Conservation (phyloP, 108 stramenopile genomes). For the Licmophora abbreviata region DNA sequence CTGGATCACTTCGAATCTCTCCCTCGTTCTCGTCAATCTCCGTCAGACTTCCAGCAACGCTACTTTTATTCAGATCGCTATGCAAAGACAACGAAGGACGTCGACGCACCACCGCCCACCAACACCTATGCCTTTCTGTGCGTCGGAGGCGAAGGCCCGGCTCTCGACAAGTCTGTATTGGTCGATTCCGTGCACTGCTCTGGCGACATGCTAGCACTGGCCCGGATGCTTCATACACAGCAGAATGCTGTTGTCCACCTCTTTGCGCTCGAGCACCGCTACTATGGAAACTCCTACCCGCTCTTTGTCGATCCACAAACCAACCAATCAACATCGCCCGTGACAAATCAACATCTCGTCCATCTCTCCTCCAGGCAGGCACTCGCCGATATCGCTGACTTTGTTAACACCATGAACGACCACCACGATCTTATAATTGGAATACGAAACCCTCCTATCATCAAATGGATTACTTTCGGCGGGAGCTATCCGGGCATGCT, state of each 20-base stretch:
- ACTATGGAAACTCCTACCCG: conserved; percentile 80
- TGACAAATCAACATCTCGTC: conserved; percentile 33
- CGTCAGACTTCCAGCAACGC: conserved; percentile 47
- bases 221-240: conserved; percentile 21
- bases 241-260: conserved; percentile 34
- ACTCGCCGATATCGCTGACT: conserved; percentile 69
- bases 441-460: not conserved
- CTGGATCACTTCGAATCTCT: conserved; percentile 76
- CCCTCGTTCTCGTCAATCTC: too few species aligned
- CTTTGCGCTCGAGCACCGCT: conserved; percentile 86
- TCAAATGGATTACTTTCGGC: conserved; percentile 78
- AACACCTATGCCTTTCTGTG: conserved; percentile 49
- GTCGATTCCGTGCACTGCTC: conserved; percentile 80
- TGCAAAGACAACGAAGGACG: not conserved
- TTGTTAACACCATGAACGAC: conserved; percentile 28
- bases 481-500: conserved; percentile 87
- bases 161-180: conserved; percentile 54
- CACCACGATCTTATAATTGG: not conserved
- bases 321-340: conserved; percentile 10
- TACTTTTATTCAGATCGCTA: conserved; percentile 66
- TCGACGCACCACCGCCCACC: conserved; percentile 5
- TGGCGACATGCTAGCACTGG: conserved; percentile 82
- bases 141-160: conserved; percentile 86
- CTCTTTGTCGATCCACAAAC: conserved; percentile 6
- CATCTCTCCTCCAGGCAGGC: conserved; percentile 79